A percentile compares a stretch with the other conserved stretches of the same genome.
phyloP scores from a whole-genome alignment of 495 filamentous ascomycete species.

The Talaromyces stipitatus region DNA sequence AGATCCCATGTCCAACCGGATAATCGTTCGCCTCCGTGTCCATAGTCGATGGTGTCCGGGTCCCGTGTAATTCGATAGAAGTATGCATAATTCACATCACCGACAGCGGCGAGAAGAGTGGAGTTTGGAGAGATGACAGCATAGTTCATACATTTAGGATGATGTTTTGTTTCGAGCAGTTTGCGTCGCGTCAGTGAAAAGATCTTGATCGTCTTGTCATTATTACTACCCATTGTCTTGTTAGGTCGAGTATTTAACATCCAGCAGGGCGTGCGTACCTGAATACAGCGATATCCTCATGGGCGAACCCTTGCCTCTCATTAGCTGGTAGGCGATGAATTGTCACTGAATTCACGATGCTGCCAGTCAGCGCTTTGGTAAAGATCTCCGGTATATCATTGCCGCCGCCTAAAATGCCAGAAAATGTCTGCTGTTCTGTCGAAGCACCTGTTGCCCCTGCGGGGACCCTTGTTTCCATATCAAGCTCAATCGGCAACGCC shows the following conservation, averaged over 20 bases:
- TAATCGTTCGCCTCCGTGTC: constrained; percentile 34
- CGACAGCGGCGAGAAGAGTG: constrained; percentile 68
- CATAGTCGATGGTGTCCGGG: constrained; percentile 29
- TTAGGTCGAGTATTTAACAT: constrained; percentile 10
- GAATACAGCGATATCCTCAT: constrained; percentile 58
- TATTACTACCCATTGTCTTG: constrained; percentile 45
- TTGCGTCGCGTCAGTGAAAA: constrained; percentile 60
- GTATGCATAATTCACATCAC: constrained; percentile 76
- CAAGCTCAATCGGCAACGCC: constrained; percentile 50
- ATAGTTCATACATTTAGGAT: constrained; percentile 82
- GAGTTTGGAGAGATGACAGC: constrained; percentile 88
- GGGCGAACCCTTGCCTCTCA: constrained; percentile 30
- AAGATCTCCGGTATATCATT: constrained; percentile 37
- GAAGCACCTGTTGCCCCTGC: constrained; percentile 16
- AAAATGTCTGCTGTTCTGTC: constrained; percentile 21
- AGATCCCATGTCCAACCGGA: constrained; percentile 31
- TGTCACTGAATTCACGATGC: constrained; percentile 65
- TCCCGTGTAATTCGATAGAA: constrained; percentile 55
- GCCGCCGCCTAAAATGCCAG: constrained; percentile 14
- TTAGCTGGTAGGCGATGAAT: constrained; percentile 52
- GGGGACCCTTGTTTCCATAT: constrained; percentile 24
- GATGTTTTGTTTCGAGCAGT: constrained; percentile 58
- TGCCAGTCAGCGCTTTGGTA: constrained; percentile 45
- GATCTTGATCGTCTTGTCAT: constrained; percentile 77
- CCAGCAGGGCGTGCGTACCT: constrained; percentile 37